Evolutionary conservation across 495 filamentous ascomycete species (phyloP).

Genomic region (Neurospora sublineolata): DNA sequence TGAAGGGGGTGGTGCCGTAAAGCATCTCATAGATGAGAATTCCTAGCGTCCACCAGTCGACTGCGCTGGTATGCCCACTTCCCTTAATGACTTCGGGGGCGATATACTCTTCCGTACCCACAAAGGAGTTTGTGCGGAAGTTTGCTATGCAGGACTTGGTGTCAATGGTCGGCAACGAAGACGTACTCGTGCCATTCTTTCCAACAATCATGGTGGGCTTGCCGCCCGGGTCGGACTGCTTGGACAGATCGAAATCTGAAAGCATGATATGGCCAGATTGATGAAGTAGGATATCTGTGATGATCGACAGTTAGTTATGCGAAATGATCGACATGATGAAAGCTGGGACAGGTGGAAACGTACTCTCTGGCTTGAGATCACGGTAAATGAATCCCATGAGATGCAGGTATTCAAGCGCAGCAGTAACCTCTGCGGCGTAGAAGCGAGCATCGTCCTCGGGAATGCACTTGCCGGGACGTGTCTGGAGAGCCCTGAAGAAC

Average conservation of each 20-base stretch:
- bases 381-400: slow-evolving; percentile 99
- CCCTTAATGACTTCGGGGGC: slow-evolving; percentile 98
- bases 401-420: slow-evolving; percentile 92
- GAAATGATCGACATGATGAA: not conserved
- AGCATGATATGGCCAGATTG: slow-evolving; percentile 99
- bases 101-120: slow-evolving; percentile 97
- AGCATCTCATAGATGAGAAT: slow-evolving; percentile 98
- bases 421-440: slow-evolving; percentile 97
- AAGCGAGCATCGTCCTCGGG: slow-evolving; percentile 94
- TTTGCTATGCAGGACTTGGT: slow-evolving; percentile 97
- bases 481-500: slow-evolving; percentile 95
- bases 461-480: slow-evolving; percentile 90
- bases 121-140: slow-evolving; percentile 96
- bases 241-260: slow-evolving; percentile 96
- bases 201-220: slow-evolving; percentile 94
- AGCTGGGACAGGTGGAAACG: slow-evolving; percentile 17
- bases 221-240: slow-evolving; percentile 92
- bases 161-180: slow-evolving; percentile 84
- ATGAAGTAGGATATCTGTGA: slow-evolving; percentile 83
- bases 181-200: slow-evolving; percentile 66
- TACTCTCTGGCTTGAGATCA: slow-evolving; percentile 96
- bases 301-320: slow-evolving; percentile 6
- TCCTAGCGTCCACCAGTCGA: slow-evolving; percentile 98
- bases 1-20: slow-evolving; percentile 97
- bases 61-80: slow-evolving; percentile 93